Conservation (phyloP, 805 yeast species). For the Wickerhamomyces queroliae region DNA sequence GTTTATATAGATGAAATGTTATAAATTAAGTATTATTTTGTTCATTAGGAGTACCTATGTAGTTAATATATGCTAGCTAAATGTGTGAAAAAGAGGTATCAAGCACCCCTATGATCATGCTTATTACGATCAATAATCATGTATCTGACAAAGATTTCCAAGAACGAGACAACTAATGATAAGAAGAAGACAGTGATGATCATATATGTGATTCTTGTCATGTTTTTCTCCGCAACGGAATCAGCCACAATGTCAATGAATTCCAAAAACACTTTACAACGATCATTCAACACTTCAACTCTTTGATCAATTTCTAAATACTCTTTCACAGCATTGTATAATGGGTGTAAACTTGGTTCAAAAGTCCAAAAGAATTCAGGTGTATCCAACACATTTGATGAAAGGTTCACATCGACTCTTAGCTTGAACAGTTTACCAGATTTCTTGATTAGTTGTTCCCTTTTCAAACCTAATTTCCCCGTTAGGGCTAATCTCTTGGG, state of each 20-base stretch:
- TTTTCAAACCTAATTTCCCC: conserved; percentile 77
- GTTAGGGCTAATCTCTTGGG: conserved; percentile 89
- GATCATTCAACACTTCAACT: conserved; percentile 86
- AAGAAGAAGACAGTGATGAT: conserved; percentile 76
- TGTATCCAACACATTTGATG: conserved; percentile 86
- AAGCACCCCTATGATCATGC: background rate
- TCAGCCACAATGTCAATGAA: conserved; percentile 91
- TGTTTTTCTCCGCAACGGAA: conserved; percentile 88
- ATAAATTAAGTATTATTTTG: too few relatives aligned
- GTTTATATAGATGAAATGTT: too few relatives aligned
- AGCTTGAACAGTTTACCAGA: conserved; percentile 88
- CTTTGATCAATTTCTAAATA: conserved; percentile 93
- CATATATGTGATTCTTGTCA: conserved; percentile 88
- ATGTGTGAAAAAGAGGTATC: background rate
- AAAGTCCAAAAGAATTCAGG: conserved; percentile 96
- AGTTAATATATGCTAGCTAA: too few relatives aligned
- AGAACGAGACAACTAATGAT: conserved; percentile 68
- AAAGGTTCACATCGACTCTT: conserved; percentile 87
- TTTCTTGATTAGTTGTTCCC: conserved; percentile 80
- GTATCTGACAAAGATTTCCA: conserved; percentile 63
- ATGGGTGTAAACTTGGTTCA: conserved; percentile 93
- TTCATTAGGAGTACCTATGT: too few relatives aligned
- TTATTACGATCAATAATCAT: conserved; percentile 29
- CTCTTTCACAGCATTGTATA: conserved; percentile 84
- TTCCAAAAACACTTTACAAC: conserved; percentile 91